Percentiles rank a stretch among this genome's conserved stretches.
phyloP scores from a whole-genome alignment of 2,329 filamentous ascomycete species.

The Clarireedia paspali region DNA sequence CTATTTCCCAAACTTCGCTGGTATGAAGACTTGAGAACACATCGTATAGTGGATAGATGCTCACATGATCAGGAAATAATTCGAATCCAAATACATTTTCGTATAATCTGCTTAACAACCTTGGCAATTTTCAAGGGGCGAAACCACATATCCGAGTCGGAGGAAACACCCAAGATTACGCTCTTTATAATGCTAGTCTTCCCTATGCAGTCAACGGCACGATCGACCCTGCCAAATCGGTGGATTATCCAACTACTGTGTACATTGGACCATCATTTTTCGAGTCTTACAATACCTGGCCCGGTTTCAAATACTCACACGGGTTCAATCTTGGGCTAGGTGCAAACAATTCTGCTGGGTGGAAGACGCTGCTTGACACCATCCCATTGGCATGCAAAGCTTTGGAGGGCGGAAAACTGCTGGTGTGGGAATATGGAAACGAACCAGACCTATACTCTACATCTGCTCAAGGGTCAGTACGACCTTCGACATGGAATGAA shows the following conservation, averaged over 20 bases:
- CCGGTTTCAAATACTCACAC: conserved; percentile 48
- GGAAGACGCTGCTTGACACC: conserved; percentile 45
- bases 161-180: conserved; percentile 61
- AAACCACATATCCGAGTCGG: conserved; percentile 56
- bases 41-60: neutral
- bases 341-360: conserved; percentile 42
- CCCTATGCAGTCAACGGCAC: conserved; percentile 44
- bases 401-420: conserved; percentile 41
- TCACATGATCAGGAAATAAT: conserved; percentile 36
- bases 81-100: conserved; percentile 52
- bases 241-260: conserved; percentile 53
- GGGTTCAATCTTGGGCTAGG: conserved; percentile 52
- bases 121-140: conserved; percentile 44
- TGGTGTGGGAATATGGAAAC: conserved; percentile 57
- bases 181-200: conserved; percentile 49
- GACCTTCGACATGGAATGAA: conserved; percentile 47
- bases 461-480: conserved; percentile 41
- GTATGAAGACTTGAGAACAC: conserved; percentile 6
- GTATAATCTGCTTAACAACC: conserved; percentile 49
- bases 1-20: conserved; percentile 39
- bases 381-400: conserved; percentile 50
- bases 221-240: conserved; percentile 40
- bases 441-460: conserved; percentile 53
- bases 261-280: conserved; percentile 55
- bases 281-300: conserved; percentile 52